Base-by-base conservation (phyloP, 805 yeast genomes). In the Wickerhamiella shivajii region DNA sequence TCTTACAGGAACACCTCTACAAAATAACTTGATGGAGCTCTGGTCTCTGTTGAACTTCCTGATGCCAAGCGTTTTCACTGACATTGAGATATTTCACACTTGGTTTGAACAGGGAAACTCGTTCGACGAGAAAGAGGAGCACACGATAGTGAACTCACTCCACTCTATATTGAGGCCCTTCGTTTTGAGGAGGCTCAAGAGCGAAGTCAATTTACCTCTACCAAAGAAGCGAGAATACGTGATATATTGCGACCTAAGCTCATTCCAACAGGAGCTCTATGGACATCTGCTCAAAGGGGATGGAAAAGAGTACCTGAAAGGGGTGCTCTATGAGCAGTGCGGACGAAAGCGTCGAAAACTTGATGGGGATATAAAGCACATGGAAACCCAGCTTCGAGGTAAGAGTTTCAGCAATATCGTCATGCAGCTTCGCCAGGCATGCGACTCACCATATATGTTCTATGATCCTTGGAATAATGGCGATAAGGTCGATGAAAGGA, bases 1-100 rank as follows among this genome's bases (percentile, higher is more conserved):
- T 18, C 58, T 87, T 10, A 87, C 98, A 0, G 98, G 98, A n/a
- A 87, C 98, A 0, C 97, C 98, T 0, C 60, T 87, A 33, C 98
- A 87, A 53, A 87, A 87, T 52, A 87, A 85, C 48, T 59, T 87
- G 37, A 69, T 77, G 34, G 97, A 90, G 55, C 58, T 90, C 24
- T 87, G 97, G 97, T 77, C 95, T 0, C 59, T 90, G 37, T 61
- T 87, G 35, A 90, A 90, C 51, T 87, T 87, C 50, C 76, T 90
- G 22, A 60, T 87, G 33, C 98, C 98, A 0, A 95, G 84, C 46
- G 78, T 90, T 18, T 87, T 87, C 52, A 80, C 80, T 27, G 97
- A 87, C 53, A 66, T 85, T 39, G 87, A 76, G 33, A 64, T 84
- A 27, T 87, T 87, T 50, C 92, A 87, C 52, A 77, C 75, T 49